Base-by-base conservation (phyloP, 176 grass and related monocot species). In the Bonia amplexicaulis region DNA sequence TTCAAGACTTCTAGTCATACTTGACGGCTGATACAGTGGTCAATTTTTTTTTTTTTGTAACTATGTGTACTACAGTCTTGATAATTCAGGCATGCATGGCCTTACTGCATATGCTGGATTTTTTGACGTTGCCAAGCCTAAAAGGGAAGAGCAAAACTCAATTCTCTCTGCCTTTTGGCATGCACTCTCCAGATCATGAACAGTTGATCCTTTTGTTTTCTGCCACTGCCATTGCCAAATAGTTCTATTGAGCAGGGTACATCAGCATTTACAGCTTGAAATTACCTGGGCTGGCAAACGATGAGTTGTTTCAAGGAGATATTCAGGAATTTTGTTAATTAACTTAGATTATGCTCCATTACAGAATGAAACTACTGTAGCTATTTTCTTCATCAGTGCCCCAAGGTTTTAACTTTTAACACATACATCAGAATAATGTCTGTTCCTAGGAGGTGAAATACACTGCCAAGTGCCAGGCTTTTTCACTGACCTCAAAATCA, bases 81-180 rank as follows among this genome's bases (percentile, higher is more conserved):
- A 42, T 0, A 0, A 29, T 49, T 64, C 84, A 88, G 88, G 88
- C 23, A 85, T 93, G 88, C 42, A 82, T 15, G 93, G 90, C 67
- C 52, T 92, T 62, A 92, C 93, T 10, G 90, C 85, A 13, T 94
- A 83, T 75, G 54, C 14, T 9, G 93, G 90, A 77, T 95, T 54
- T 80, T 88, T 23, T 31, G 60, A 95, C 9, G 67, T 95, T 11
- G 13, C 44, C 69, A 83, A 78, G n/a, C 90, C 93, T 1, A 92
- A 95, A 51, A 80, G 90, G 27, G 90, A 88, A 2, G 93, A 92
- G 4, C 39, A 69, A 23, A 42, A 27, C 14, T 46, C 0, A 2
- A 31, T 12, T 5, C 48, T 8, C 1, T 22, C 29, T 45, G 0
- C 20, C 59, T 11, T 71, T 9, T 9, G 6, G 2, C 5, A 12